Evolutionary conservation across 306 rosid genomes (phyloP).

Genomic region (Alnus glutinosa): DNA sequence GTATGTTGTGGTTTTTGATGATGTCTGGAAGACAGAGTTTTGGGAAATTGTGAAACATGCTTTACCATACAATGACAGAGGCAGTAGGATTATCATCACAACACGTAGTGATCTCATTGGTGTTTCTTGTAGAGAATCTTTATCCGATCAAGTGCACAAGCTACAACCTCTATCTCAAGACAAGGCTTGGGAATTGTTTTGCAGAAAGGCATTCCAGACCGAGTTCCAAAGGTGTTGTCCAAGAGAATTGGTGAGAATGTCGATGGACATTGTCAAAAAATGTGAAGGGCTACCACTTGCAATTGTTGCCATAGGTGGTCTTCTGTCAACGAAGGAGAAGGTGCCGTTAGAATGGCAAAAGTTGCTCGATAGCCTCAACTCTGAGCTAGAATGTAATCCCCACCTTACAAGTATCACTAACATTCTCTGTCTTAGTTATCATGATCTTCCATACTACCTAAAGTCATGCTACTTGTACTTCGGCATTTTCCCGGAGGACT

Average conservation of each 20-base stretch:
- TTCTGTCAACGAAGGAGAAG: constrained; percentile 10
- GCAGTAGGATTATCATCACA: not conserved
- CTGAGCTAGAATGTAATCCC: not conserved
- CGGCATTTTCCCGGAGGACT: constrained; percentile 21
- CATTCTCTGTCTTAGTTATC: constrained; percentile 2
- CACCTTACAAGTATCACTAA: not conserved
- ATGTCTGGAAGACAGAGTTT: constrained; percentile 1
- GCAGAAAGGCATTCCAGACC: not conserved
- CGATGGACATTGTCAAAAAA: not conserved
- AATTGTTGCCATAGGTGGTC: constrained; percentile 19
- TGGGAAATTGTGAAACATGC: constrained; percentile 5
- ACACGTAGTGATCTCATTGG: not conserved
- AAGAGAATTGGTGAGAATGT: not conserved
- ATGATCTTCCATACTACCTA: constrained; percentile 20
- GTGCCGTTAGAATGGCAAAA: constrained; percentile 13
- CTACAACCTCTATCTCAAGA: not conserved
- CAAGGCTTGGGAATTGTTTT: constrained; percentile 1
- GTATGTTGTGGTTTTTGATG: not conserved
- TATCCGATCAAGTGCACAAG: not conserved
- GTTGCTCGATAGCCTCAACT: constrained; percentile 1
- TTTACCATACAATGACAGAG: not conserved
- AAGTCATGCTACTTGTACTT: constrained; percentile 25
- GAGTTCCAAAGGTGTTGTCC: not conserved
- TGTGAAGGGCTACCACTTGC: constrained; percentile 23
- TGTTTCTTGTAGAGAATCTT: not conserved